Evolutionary conservation across 106 monocot genomes (phyloP).

Genomic region (Agapanthus africanus): DNA sequence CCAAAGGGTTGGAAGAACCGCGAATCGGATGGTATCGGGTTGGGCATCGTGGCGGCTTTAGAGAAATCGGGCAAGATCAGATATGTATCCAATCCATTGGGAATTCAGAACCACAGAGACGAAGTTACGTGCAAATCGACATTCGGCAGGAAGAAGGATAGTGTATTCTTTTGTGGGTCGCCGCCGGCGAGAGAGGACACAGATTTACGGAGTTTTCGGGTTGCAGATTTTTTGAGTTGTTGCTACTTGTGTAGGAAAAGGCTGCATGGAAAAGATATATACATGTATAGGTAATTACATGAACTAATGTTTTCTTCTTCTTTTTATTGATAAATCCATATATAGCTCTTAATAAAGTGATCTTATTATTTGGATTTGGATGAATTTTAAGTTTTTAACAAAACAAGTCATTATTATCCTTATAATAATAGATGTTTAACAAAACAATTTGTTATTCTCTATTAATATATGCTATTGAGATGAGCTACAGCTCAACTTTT

Average conservation of each 20-base stretch:
- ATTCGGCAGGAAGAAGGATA: too few species aligned
- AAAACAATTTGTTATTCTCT: not conserved
- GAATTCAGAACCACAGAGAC: too few species aligned
- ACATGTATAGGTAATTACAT: conserved; percentile 61
- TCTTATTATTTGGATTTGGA: not conserved
- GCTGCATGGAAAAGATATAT: conserved; percentile 65
- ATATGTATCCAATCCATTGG: not conserved
- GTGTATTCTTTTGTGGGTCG: not conserved
- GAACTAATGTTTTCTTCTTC: not conserved
- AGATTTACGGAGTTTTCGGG: conserved; percentile 1
- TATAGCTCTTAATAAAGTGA: too few species aligned
- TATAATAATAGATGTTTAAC: too few species aligned
- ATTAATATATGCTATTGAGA: too few species aligned
- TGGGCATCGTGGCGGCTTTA: conserved; percentile 61
- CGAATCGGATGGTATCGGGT: conserved; percentile 68
- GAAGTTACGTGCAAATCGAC: conserved; percentile 11
- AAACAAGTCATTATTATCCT: not conserved
- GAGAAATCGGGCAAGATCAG: conserved; percentile 10
- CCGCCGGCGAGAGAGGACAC: too few species aligned
- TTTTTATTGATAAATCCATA: too few species aligned
- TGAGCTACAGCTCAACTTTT: too few species aligned
- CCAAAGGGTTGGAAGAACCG: conserved; percentile 72
- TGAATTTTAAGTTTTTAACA: not conserved
- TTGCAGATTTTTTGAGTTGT: conserved; percentile 41
- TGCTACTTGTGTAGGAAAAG: conserved; percentile 55